Conservation (phyloP, 2,329 filamentous ascomycete genomes). For the Ascocoryne sarcoides region DNA sequence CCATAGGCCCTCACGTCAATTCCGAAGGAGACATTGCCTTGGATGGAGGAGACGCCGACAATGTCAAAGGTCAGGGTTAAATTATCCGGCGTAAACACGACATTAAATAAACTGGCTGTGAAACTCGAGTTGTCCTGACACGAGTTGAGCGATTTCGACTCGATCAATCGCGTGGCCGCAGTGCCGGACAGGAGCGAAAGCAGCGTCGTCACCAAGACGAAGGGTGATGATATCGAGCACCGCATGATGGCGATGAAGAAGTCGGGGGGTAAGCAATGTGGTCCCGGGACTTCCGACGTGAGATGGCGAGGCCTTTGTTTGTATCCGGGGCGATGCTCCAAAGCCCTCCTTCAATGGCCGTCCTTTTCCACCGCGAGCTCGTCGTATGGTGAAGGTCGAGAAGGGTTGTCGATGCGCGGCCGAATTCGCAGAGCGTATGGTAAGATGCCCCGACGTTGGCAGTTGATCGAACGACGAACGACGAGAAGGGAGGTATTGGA, state of each 20-base stretch:
- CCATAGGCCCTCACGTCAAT: slow-evolving; percentile 75
- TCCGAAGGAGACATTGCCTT: slow-evolving; percentile 73
- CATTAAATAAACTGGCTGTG: slow-evolving; percentile 80
- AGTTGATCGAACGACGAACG: slow-evolving; percentile 10
- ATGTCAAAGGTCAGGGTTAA: slow-evolving; percentile 64
- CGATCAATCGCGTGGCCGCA: slow-evolving; percentile 36
- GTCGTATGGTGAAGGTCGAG: slow-evolving; percentile 11
- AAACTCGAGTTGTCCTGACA: slow-evolving; percentile 82
- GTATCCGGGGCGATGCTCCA: slow-evolving; percentile 3
- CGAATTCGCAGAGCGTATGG: too few relatives aligned
- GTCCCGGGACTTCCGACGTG: slow-evolving; percentile 16
- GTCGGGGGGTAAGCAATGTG: slow-evolving; percentile 13
- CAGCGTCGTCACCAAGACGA: slow-evolving; percentile 22
- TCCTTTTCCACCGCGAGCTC: background rate
- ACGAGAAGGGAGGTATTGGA: slow-evolving; percentile 8
- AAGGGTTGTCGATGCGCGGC: slow-evolving; percentile 7
- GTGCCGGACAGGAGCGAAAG: slow-evolving; percentile 21
- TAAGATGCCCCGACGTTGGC: slow-evolving; percentile 6
- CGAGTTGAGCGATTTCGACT: slow-evolving; percentile 74
- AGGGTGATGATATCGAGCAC: slow-evolving; percentile 21
- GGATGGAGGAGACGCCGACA: slow-evolving; percentile 73
- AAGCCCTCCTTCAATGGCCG: background rate
- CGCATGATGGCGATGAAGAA: slow-evolving; percentile 23
- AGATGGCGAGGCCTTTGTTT: slow-evolving; percentile 10
- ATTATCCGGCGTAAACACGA: slow-evolving; percentile 70